These are phyloP conservation scores for Apiotrichum porosum DNA, from an alignment of 1,284 basidiomycete species.

Conservation along the genomic window DNA sequence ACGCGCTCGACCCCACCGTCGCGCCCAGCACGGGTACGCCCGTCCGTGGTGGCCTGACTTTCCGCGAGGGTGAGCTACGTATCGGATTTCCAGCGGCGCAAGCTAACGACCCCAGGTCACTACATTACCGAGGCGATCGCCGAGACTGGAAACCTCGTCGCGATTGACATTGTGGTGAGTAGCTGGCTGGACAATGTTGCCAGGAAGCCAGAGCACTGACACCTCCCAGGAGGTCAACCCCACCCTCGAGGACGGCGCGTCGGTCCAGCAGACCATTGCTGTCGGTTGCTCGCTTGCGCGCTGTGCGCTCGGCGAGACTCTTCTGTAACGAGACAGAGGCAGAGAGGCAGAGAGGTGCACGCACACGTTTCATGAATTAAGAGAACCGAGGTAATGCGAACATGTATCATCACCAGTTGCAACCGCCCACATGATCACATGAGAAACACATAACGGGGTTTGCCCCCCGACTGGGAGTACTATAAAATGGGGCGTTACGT, in stretches of 20 bases:
- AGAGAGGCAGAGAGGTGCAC: not conserved
- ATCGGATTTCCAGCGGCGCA: not conserved
- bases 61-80: slow-evolving; percentile 84
- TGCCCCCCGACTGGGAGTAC: too few species aligned
- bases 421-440: too few species aligned
- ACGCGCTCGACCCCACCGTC: slow-evolving; percentile 86
- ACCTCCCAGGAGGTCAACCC: slow-evolving; percentile 89
- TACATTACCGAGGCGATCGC: slow-evolving; percentile 90
- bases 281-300: slow-evolving; percentile 90
- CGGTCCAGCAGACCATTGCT: slow-evolving; percentile 81
- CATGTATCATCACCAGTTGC: too few species aligned
- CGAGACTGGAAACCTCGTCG: slow-evolving; percentile 89
- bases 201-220: slow-evolving; percentile 2
- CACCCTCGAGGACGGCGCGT: slow-evolving; percentile 63
- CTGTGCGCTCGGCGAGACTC: slow-evolving; percentile 72
- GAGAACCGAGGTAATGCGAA: too few species aligned
- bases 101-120: slow-evolving; percentile 29
- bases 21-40: slow-evolving; percentile 66
- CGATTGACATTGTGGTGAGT: slow-evolving; percentile 81
- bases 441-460: too few species aligned
- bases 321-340: too few species aligned
- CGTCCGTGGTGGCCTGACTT: slow-evolving; percentile 93
- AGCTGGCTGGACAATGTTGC: not conserved
- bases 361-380: too few species aligned
- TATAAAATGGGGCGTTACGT: too few species aligned